Evolutionary conservation across 192 early-diverging fungal species (phyloP), one percentile per base, ranked within the genome.

Genomic region (Mortierella alpina): DNA sequence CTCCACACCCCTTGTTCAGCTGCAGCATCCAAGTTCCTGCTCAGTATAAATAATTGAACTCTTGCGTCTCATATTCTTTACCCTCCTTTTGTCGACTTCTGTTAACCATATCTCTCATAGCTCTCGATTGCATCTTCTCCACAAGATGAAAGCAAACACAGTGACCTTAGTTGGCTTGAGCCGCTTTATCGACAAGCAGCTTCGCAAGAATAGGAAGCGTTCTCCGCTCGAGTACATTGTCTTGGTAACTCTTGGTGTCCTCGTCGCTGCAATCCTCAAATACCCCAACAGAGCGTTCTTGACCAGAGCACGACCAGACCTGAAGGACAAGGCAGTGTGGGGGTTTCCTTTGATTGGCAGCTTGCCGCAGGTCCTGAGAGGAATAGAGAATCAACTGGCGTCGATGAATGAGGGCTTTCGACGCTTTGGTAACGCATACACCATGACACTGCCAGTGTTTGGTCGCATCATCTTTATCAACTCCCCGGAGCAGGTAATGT

Each of bases 201-300:
- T 68, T 11, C 9, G 22, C 6, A 77, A 60, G 39, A 31, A 31
- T 3, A 59, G 68, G 6, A 70, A 70, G 18, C 75, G 75, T 17
- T 59, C 60, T 8, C 55, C 61, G 3, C 12, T 79, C 15, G 76
- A 79, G 66, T 79, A 70, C 23, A 46, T 62, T 0, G 58, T 79
- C 17, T 46, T 79, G n/a, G 76, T 59, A 0, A 79, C 76, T 5
- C 20, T 79, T 14, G 63, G 62, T 17, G 59, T 45, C 40, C 42
- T 72, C 4, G 3, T 66, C 14, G 63, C 69, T 7, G 76, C 64
- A 2, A 55, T 50, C 14, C 50, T 79, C 57, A 79, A 79, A 46
- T 79, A 79, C 53, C 76, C 76, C 45, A 67, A 79, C 22, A 55
- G 76, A 61, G 69, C 76, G 12, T 50, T 79, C 45, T 17, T 70